Evolutionary conservation across 2,329 filamentous ascomycete genomes (phyloP).

Genomic region (Trichoderma oligosporum): DNA sequence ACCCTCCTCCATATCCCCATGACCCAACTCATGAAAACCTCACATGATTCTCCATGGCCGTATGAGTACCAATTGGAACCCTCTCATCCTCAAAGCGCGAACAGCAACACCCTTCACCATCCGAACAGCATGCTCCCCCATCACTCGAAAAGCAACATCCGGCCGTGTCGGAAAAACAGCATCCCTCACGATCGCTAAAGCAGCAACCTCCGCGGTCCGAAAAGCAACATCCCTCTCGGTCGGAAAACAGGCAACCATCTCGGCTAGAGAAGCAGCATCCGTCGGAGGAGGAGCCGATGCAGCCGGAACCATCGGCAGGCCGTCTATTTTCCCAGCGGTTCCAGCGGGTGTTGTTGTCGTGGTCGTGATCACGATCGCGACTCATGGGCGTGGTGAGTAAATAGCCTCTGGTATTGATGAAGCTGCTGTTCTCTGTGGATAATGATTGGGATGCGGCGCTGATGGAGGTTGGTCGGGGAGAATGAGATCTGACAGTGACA

Average conservation of each 20-base stretch:
- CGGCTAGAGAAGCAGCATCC: conserved; percentile 22
- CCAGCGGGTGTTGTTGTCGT: background rate
- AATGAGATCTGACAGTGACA: conserved; percentile 5
- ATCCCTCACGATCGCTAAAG: conserved; percentile 18
- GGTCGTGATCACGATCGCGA: background rate
- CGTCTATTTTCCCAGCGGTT: background rate
- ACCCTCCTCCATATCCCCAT: background rate
- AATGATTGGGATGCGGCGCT: background rate
- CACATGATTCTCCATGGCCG: background rate
- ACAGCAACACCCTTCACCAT: background rate
- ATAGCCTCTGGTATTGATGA: conserved; percentile 15
- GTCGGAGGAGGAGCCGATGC: background rate
- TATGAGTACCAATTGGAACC: background rate
- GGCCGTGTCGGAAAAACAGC: conserved; percentile 19
- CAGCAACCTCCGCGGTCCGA: conserved; percentile 14
- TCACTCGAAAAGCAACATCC: conserved; percentile 20
- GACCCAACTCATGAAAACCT: background rate
- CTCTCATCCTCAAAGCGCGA: background rate
- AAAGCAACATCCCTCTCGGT: conserved; percentile 19
- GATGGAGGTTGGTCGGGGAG: background rate
- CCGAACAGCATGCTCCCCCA: conserved; percentile 1
- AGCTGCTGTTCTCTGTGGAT: background rate
- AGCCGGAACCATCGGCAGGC: background rate
- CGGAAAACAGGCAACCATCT: conserved; percentile 16
- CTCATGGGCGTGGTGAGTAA: conserved; percentile 11